These are phyloP conservation scores for Noccaea bulbosa DNA, from an alignment of 345 rosid genomes.

Conservation along the genomic window DNA sequence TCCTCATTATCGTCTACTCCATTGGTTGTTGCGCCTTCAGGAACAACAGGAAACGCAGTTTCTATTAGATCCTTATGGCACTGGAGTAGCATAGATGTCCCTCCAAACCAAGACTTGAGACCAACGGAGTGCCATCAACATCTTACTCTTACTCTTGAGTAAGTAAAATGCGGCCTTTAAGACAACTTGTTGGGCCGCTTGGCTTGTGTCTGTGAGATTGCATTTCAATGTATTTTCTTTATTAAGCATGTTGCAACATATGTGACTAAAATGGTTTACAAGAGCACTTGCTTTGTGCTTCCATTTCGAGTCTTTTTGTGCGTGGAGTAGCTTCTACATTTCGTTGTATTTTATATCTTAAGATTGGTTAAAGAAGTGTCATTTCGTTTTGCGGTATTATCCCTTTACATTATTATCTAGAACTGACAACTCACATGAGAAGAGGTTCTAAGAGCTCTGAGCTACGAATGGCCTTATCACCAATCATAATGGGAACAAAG, in stretches of 20 bases:
- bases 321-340: conserved; percentile 7
- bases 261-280: conserved; percentile 26
- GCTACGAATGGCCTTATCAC: conserved; percentile 36
- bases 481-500: conserved; percentile 37
- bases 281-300: conserved; percentile 29
- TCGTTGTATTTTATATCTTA: too few relatives aligned
- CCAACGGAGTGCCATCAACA: background rate
- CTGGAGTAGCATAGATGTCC: background rate
- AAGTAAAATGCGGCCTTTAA: conserved; percentile 16
- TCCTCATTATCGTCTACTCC: conserved; percentile 81
- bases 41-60: conserved; percentile 73
- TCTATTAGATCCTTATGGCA: conserved; percentile 11
- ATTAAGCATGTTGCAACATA: conserved; percentile 13
- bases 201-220: conserved; percentile 30
- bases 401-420: background rate
- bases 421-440: conserved; percentile 31
- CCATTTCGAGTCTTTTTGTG: conserved; percentile 29
- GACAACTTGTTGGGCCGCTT: conserved; percentile 13
- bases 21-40: conserved; percentile 99
- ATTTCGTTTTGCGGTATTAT: background rate
- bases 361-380: conserved; percentile 23
- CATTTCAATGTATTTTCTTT: conserved; percentile 20
- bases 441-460: conserved; percentile 42
- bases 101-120: conserved; percentile 11
- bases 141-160: conserved; percentile 9